Base-by-base conservation (phyloP, 768 basidiomycete species). In the Mrakia blollopis region DNA sequence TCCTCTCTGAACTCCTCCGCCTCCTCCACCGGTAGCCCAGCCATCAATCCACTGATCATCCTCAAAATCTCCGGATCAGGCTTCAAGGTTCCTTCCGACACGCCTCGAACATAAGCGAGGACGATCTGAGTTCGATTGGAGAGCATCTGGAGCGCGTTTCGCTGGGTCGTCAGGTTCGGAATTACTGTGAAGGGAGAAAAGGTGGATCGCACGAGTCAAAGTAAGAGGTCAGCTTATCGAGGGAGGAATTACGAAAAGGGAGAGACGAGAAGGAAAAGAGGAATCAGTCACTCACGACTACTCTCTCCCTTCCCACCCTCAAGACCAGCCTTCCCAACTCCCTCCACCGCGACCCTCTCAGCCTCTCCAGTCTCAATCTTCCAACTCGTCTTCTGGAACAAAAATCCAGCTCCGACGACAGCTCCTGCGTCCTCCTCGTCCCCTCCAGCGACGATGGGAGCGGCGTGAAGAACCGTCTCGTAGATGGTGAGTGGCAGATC, bases 341-440 rank as follows among this genome's bases (percentile, higher is more conserved):
- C 96, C 83, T 98, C 96, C 0, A 99, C 97, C 9, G 97, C 97
- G 79, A 99, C 98, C 54, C 97, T 90, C 83, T 99, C 97, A 23
- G 97, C 97, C 85, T 99, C 97, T 47, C 96, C 97, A 0, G 96
- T 98, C 84, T 98, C 96, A 25, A 99, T 91, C 70, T 88, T 90
- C 84, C 90, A 98, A 5, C 91, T 85, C 1, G 91, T 92, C 81
- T 93, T 91, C 63, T 96, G 89, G 80, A 92, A 96, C 16, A 91
- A 90, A 1, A 63, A 14, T 28, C 23, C 35, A 30, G 32, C 28
- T 41, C 41, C 44, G 3, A n/a, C 54, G 14, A 28, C 65, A 10
- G 35, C 35, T 60, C 39, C 39, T 2, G 30, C 10, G 10, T 74
- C 30, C 39, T 60, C 30, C 11, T 35, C 54, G 89, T 88, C 73